Evolutionary conservation across 371 early-diverging fungal genomes (phyloP), one percentile per base, ranked within the genome.

Genomic region (Mortierella sp.): DNA sequence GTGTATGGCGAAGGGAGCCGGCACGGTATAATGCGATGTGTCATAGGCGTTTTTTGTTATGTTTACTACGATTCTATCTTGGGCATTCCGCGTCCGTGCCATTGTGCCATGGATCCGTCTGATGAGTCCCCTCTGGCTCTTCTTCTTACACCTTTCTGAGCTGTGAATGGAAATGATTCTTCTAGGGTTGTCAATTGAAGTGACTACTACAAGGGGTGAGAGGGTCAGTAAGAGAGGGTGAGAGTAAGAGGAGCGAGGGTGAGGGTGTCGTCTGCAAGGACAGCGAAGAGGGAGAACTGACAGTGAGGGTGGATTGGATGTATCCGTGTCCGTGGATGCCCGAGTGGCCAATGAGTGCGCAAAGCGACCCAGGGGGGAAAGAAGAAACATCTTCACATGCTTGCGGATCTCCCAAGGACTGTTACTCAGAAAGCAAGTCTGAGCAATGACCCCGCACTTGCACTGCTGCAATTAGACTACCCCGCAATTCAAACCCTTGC

Each of bases 341-440:
- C 30, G 27, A 26, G 31, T 42, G 52, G 46, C 61, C 61, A 61
- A 61, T 61, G 61, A 61, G 53, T 61, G 61, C 41, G 42, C 23
- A 21, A 53, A 61, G 61, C 61, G 61, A 61, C 26, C 31, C 34
- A 34, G 34, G 34, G 34, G 34, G 30, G 24, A 31, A 7, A 38
- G 1, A 21, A 2, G 10, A 27, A 43, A 41, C 42, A 55, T 31
- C 31, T 55, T 49, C 61, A 49, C 53, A 61, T 49, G 61, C 61
- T 28, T 34, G 34, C 34, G 34, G 34, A 34, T 34, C 34, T 34
- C 55, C 24, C 26, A 13, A 14, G 19, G 49, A 49, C 49, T 49
- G 47, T 34, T 34, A 34, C 34, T 34, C 34, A 34, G 34, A 34
- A 10, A 10, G 4, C 34, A 34, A 34, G 34, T 4, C 10, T 34